Evolutionary conservation across 768 basidiomycete genomes (phyloP), one percentile per base, ranked within the genome.

Genomic region (Hebeloma cylindrosporum): DNA sequence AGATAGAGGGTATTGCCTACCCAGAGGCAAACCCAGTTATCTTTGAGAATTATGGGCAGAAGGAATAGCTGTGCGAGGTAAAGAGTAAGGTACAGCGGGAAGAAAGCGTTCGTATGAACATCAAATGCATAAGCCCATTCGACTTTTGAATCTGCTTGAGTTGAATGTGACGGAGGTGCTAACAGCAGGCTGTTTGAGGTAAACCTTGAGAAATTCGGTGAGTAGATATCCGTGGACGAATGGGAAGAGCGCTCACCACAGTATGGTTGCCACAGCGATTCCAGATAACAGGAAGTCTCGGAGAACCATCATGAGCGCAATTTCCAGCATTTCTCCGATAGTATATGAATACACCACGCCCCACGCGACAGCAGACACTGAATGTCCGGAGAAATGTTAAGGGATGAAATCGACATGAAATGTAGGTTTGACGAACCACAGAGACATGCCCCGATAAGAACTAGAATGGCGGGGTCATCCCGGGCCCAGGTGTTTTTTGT

Each of bases 401-500:
- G 4, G 20, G 45, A 23, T 47, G 35, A 7, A n/a, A n/a, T 9
- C 21, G 3, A 39, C 21, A 34, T 3, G 5, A 21, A 20, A 23
- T 30, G n/a, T 29, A 33, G 3, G 10, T n/a, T n/a, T 17, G 9
- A 68, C 77, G 40, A 52, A 92, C 93, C 82, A 40, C 73, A 75
- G 16, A 94, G 77, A 62, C 84, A 92, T 32, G 78, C 85, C 37
- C 79, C 78, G 32, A 97, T 83, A 37, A 98, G 78, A 21, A 97
- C 76, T 20, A 97, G 76, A 52, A 96, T 93, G 20, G 95, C 95
- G 16, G 95, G 95, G 61, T 98, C 95, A 65, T 98, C 95, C 63
- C 95, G 75, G 14, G 94, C 93, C 94, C 94, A 97, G 11, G 88
- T 92, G 63, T 98, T 96, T 75, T 96, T 97, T 14, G 94, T 97